Base-by-base conservation (phyloP, 257 asterid species). In the Gentiana straminea region DNA sequence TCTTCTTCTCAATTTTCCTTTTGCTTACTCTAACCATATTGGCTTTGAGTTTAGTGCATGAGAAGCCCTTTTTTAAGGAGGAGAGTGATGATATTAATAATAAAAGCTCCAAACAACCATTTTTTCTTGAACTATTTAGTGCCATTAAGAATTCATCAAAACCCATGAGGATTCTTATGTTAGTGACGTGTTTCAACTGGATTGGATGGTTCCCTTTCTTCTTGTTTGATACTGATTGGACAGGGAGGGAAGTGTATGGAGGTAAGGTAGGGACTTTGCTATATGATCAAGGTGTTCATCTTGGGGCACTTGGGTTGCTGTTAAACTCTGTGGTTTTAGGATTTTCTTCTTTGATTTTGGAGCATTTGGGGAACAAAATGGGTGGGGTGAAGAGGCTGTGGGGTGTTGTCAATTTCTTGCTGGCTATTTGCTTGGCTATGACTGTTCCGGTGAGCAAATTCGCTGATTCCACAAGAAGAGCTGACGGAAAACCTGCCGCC, bases 1-100 rank as follows among this genome's bases (percentile, higher is more conserved):
- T 91, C 37, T 62, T 86, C 64, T 64, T 91, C 62, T 78, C 95
- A 35, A 80, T 91, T 7, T 73, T 84, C 0, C 81, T 91, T 32
- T 60, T 90, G 1, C 1, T 79, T 1, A 43, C 65, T 6, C 11
- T 90, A n/a, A 73, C 92, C 51, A 39, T 63, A 2, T 0, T 79
- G 33, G 96, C 94, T 2, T 57, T 81, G 38, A 35, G 33, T 35
- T 4, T 66, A 9, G 70, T 66, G 1, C 54, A 51, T 0, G 70
- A 66, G 35, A 53, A 2, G 3, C 24, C 24, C 24, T 24, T 24
- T 24, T 24, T 24, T 24, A 24, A 24, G 24, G 62, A 56, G 37
- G 72, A 52, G 5, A 37, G 1, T 15, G 38, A 1, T 0, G 58
- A 7, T 36, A 37, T 13, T 39, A 36, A 9, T 15, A 54, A 54